Evolutionary conservation across 192 early-diverging fungal genomes (phyloP), one percentile per base, ranked within the genome.

Genomic region (Coemansia sp.): DNA sequence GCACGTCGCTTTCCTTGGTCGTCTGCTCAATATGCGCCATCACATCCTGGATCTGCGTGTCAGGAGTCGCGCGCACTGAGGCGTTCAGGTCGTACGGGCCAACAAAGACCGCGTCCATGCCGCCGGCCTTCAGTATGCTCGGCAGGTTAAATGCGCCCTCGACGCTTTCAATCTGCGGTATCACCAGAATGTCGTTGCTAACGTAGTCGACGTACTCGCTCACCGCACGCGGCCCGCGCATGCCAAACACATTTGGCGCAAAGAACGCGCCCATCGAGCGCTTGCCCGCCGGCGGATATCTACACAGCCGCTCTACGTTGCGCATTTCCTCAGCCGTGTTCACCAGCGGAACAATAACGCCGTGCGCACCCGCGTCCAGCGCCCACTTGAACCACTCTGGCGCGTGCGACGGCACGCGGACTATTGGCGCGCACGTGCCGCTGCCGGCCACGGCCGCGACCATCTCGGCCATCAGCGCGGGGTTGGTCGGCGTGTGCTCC

Each of bases 341-440:
- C 30, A 78, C 75, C 60, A 58, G 62, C 14, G 75, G 75, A 1
- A 78, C 57, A 21, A 78, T 78, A 12, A 78, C 38, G 5, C 68
- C 75, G 17, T 78, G 69, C 0, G 75, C 75, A 47, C 75, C 75
- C 0, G 68, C 68, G 44, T 78, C 75, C 40, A 78, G 61, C 31
- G 75, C 75, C 75, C 75, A 78, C 15, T 62, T 71, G 47, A 78
- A 62, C 68, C 69, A 78, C 41, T 78, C 75, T 26, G 64, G 60
- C 17, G 62, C 27, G 32, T 78, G 75, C 38, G 75, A 78, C 8
- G 75, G 75, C 6, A 78, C 68, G 12, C 75, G 75, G 5, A 78
- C 75, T 8, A 78, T 71, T 0, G 75, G 75, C 31, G 60, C 56
- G 12, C 75, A 78, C 6, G 75, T 61, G 5, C 69, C 69, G 56